A percentile compares a stretch with the other conserved stretches of the same genome.
Evolutionary conservation across 176 grass and related monocot genomes (phyloP).

Genomic region (Oryza rufipogon): DNA sequence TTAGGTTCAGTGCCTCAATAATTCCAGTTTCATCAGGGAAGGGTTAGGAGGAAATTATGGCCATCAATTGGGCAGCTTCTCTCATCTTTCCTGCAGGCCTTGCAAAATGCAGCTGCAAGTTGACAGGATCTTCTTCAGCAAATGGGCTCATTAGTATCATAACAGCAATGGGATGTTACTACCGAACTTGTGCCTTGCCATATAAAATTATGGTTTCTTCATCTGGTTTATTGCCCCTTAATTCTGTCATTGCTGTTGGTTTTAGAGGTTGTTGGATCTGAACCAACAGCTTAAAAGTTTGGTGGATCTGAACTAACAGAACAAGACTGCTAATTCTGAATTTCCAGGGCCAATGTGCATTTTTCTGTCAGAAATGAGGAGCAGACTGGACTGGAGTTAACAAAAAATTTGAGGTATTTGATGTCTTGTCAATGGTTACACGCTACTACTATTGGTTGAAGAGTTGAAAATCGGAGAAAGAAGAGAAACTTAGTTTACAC

Average conservation of each 20-base stretch:
- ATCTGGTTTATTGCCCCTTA: conserved; percentile 7
- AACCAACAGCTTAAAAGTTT: conserved; percentile 35
- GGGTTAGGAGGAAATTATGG: neutral
- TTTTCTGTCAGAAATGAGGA: conserved; percentile 15
- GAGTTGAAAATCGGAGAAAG: conserved; percentile 23
- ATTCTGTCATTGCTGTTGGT: conserved; percentile 23
- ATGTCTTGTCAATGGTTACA: neutral
- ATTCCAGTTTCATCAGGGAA: conserved; percentile 24
- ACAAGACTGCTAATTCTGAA: neutral
- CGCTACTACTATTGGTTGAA: conserved; percentile 6
- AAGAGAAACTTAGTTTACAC: conserved; percentile 31
- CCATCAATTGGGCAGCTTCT: neutral
- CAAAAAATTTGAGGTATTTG: neutral
- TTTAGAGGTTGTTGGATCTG: conserved; percentile 49
- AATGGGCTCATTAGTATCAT: conserved; percentile 10
- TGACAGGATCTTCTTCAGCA: neutral
- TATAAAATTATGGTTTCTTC: neutral
- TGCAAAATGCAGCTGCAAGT: neutral
- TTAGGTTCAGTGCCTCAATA: conserved; percentile 9
- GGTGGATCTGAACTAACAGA: neutral
- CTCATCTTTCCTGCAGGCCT: neutral
- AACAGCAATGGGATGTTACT: neutral
- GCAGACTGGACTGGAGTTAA: neutral
- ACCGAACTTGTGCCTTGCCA: neutral
- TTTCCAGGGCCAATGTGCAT: neutral